phyloP scores from a whole-genome alignment of 2,329 filamentous ascomycete species.

The Fusarium falciforme region DNA sequence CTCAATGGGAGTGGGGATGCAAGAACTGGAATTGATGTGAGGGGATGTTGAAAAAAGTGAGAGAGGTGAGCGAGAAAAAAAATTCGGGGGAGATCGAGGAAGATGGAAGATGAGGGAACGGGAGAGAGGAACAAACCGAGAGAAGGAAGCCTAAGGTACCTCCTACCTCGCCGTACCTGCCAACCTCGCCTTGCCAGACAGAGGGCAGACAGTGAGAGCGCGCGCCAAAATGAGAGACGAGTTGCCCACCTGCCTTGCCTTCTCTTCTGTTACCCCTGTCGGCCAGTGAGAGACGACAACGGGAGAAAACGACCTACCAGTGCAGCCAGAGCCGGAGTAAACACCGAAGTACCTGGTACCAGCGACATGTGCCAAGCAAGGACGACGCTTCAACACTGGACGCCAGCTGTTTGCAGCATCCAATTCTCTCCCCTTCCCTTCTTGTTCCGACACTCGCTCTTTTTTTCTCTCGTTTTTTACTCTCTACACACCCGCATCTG shows the following conservation, averaged over 20 bases:
- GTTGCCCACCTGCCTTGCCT: conserved; percentile 10
- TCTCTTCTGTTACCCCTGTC: background rate
- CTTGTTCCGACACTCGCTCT: conserved; percentile 25
- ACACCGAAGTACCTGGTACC: conserved; percentile 42
- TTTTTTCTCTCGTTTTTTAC: conserved; percentile 30
- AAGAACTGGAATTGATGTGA: conserved; percentile 13
- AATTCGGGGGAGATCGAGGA: conserved; percentile 32
- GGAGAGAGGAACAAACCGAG: conserved; percentile 29
- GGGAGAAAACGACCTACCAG: conserved; percentile 22
- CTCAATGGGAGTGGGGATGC: conserved; percentile 6
- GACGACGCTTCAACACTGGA: conserved; percentile 37
- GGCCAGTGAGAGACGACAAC: conserved; percentile 36
- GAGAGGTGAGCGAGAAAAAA: conserved; percentile 40
- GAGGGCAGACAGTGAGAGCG: conserved; percentile 26
- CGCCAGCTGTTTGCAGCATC: conserved; percentile 43
- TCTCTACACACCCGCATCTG: conserved; percentile 18
- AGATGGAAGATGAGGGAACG: conserved; percentile 39
- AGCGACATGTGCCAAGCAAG: conserved; percentile 37
- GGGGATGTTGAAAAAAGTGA: conserved; percentile 35
- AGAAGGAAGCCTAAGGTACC: conserved; percentile 25
- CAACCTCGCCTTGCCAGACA: conserved; percentile 8
- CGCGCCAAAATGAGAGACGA: conserved; percentile 29
- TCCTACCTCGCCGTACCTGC: conserved; percentile 16
- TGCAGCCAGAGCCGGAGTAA: conserved; percentile 34
- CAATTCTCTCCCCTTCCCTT: conserved; percentile 32